A percentile compares a stretch with the other conserved stretches of the same genome.
Conservation (phyloP, 306 rosid species). For the Prunus mongolica region DNA sequence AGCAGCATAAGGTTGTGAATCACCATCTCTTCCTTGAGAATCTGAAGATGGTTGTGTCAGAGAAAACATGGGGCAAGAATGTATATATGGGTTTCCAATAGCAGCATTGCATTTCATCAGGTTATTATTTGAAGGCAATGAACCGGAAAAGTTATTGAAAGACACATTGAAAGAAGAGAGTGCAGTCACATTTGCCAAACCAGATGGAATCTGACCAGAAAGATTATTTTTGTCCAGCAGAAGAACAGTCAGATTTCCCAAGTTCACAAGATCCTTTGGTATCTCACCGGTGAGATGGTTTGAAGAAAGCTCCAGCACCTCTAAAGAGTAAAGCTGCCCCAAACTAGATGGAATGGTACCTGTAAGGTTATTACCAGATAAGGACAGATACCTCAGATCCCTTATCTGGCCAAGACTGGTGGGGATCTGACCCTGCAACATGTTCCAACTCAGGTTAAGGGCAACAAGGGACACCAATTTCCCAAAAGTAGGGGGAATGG, state of each 20-base stretch:
- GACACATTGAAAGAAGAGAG: conserved; percentile 79
- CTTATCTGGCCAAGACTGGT: conserved; percentile 50
- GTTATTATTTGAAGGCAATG: conserved; percentile 54
- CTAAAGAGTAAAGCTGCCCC: conserved; percentile 58
- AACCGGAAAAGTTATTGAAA: conserved; percentile 89
- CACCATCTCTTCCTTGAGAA: conserved; percentile 43
- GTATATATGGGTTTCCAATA: conserved; percentile 65
- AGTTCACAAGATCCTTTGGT: conserved; percentile 55
- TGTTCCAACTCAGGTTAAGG: conserved; percentile 71
- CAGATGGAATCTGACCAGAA: conserved; percentile 80
- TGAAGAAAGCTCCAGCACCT: conserved; percentile 72
- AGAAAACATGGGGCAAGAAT: conserved; percentile 48
- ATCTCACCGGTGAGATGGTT: conserved; percentile 76
- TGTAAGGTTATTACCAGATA: conserved; percentile 60
- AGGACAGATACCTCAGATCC: conserved; percentile 55
- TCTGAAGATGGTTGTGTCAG: conserved; percentile 42
- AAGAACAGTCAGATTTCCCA: conserved; percentile 57
- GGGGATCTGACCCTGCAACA: conserved; percentile 59
- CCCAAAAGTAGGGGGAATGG: conserved; percentile 46
- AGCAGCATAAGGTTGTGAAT: conserved; percentile 32
- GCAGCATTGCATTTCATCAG: conserved; percentile 71
- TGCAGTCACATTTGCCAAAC: conserved; percentile 61
- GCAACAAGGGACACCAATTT: conserved; percentile 47
- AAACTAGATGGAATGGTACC: conserved; percentile 63
- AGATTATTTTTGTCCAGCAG: conserved; percentile 72